Base-by-base conservation (phyloP, 2,329 filamentous ascomycete species). In the Periglandula ipomoeae region DNA sequence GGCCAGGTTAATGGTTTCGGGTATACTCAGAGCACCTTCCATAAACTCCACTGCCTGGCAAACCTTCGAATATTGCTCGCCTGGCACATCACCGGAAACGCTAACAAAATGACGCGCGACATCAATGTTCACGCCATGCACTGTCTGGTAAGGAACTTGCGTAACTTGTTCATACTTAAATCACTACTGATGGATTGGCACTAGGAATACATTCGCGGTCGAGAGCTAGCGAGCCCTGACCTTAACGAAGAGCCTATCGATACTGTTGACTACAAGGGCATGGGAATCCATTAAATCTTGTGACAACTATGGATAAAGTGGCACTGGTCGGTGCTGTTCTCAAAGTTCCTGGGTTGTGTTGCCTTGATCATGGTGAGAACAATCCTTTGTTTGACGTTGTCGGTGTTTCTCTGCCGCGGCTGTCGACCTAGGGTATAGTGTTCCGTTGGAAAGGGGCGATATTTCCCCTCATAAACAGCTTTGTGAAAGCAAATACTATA, bases 201-300 rank as follows among this genome's bases (percentile, higher is more conserved):
- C n/a, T n/a, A 42, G 39, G 39, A 42, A n/a, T 42, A 42, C n/a
- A 13, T 42, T 8, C 39, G 39, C 13, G 7, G 20, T 15, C 39
- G 39, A 7, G 17, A 42, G 22, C 24, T 42, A 20, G 3, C 13
- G 3, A 22, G 10, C 22, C 22, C 39, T 42, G 39, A 42, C n/a
- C 39, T 42, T 7, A 42, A 42, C 15, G 39, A 42, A 24, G 39
- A 42, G 39, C 39, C 39, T 7, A 42, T 42, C 24, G 39, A 42
- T 42, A 42, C 39, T 23, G 39, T 42, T n/a, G 39, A 42, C 23
- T 42, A 42, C 7, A 42, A 42, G 22, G 39, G 39, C 39, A 42
- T 42, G 39, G 39, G 39, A 2, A 42, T 42, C 23, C 39, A 42
- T n/a, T 42, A 42, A 26, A 11, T 42, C 20, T 38, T 32, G 30